A percentile compares a stretch with the other conserved stretches of the same genome.
phyloP scores from a whole-genome alignment of 177 flowering plant species.

The Telopea speciosissima region DNA sequence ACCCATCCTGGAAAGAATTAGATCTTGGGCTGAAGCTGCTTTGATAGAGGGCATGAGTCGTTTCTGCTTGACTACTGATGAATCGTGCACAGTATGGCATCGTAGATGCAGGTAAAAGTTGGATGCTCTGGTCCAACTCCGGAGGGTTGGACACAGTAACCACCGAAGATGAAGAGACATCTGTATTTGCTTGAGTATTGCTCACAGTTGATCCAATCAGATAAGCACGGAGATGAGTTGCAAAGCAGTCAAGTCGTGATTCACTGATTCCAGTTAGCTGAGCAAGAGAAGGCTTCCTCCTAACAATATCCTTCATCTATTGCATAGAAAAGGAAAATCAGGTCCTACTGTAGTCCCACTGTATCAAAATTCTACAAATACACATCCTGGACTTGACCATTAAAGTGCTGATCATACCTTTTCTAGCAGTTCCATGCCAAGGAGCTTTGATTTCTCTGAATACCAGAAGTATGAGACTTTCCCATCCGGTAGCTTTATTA shows the following conservation, averaged over 20 bases:
- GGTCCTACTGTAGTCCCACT: not conserved
- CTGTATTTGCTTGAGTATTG: conserved; percentile 20
- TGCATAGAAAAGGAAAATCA: not conserved
- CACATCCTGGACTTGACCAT: not conserved
- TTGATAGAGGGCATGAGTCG: conserved; percentile 40
- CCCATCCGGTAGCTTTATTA: conserved; percentile 39
- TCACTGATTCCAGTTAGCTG: conserved; percentile 83
- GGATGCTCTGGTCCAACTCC: conserved; percentile 22
- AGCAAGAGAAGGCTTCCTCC: conserved; percentile 61
- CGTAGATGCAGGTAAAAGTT: conserved; percentile 12
- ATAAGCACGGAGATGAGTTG: conserved; percentile 66
- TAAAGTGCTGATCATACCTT: conserved; percentile 47
- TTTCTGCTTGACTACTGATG: conserved; percentile 27
- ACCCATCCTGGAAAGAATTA: conserved; percentile 57
- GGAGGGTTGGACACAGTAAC: conserved; percentile 19
- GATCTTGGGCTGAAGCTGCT: conserved; percentile 66
- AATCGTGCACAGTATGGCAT: conserved; percentile 36
- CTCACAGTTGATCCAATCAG: conserved; percentile 45
- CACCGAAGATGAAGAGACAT: conserved; percentile 10
- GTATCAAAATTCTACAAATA: not conserved
- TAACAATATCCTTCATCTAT: conserved; percentile 79
- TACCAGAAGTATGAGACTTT: conserved; percentile 69
- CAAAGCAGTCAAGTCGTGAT: conserved; percentile 74
- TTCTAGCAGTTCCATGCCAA: conserved; percentile 67
- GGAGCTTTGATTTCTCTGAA: conserved; percentile 71